phyloP scores from a whole-genome alignment of 371 early-diverging fungal genomes.

The Fennellomyces sp. region DNA sequence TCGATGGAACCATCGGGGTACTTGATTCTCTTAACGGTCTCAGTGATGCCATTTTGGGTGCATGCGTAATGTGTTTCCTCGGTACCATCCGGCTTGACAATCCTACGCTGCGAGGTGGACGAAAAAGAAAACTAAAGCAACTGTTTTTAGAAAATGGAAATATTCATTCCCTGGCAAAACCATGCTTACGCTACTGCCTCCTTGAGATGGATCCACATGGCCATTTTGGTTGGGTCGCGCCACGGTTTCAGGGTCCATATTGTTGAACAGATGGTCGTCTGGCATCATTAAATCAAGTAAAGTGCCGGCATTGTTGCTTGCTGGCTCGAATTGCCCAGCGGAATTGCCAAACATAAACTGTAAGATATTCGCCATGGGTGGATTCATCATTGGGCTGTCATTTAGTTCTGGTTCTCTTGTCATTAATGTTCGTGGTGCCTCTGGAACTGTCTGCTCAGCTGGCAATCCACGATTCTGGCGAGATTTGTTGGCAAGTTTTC shows the following conservation, averaged over 20 bases:
- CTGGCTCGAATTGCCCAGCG: background rate
- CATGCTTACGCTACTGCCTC: background rate
- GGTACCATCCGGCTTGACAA: slow-evolving; percentile 35
- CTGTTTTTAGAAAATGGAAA: background rate
- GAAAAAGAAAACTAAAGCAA: slow-evolving; percentile 28
- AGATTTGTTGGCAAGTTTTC: slow-evolving; percentile 31
- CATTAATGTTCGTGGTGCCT: background rate
- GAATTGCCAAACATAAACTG: slow-evolving; percentile 9
- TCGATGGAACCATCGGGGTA: slow-evolving; percentile 42
- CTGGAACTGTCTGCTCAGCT: background rate
- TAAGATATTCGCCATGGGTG: slow-evolving; percentile 6
- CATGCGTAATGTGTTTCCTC: slow-evolving; percentile 33
- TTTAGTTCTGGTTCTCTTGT: background rate
- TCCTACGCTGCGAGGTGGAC: slow-evolving; percentile 30
- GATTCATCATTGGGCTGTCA: too few relatives aligned
- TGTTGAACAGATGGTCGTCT: slow-evolving; percentile 1
- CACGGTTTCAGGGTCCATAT: background rate
- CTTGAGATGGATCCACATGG: background rate
- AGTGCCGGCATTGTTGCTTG: background rate
- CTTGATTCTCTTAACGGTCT: slow-evolving; percentile 30
- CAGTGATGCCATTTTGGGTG: slow-evolving; percentile 36
- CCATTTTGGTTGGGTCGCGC: background rate
- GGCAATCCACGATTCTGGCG: slow-evolving; percentile 16
- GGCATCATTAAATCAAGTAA: background rate
- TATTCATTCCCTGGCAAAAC: too few relatives aligned